Evolutionary conservation across 2,329 filamentous ascomycete species (phyloP).

Genomic region (Pyrenophora teres): DNA sequence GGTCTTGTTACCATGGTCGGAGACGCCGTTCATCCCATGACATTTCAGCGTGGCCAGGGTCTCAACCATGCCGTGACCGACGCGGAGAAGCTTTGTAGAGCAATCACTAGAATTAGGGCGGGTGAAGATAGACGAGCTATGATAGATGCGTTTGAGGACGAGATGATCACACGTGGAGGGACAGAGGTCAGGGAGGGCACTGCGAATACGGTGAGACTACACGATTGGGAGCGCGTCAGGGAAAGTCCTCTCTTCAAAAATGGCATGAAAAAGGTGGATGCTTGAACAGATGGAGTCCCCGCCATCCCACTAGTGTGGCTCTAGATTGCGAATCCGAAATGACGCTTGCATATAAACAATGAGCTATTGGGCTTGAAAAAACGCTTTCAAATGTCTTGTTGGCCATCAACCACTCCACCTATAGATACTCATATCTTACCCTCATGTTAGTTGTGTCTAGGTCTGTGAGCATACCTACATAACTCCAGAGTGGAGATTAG

Average conservation of each 20-base stretch:
- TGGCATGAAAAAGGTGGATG: constrained; percentile 26
- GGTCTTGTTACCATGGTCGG: constrained; percentile 47
- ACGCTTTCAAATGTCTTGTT: too few species aligned
- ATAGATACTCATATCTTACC: neutral
- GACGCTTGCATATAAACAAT: too few species aligned
- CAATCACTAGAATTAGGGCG: constrained; percentile 32
- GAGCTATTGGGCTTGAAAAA: too few species aligned
- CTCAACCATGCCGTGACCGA: constrained; percentile 56
- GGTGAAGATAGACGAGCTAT: constrained; percentile 30
- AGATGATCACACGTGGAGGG: constrained; percentile 49
- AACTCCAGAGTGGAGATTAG: too few species aligned
- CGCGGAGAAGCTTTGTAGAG: constrained; percentile 47
- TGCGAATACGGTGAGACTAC: constrained; percentile 42
- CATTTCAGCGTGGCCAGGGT: constrained; percentile 54
- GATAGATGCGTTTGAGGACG: constrained; percentile 50
- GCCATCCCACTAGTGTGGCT: neutral
- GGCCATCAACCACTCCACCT: neutral
- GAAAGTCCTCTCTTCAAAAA: constrained; percentile 41
- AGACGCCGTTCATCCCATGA: constrained; percentile 51
- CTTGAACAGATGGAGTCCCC: neutral
- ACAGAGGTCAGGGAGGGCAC: constrained; percentile 40
- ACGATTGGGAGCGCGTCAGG: constrained; percentile 46
- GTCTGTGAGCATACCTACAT: too few species aligned
- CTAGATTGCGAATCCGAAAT: neutral
- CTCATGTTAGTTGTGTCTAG: neutral